Conservation (phyloP, 2,329 filamentous ascomycete species). For the Fusarium sp. region DNA sequence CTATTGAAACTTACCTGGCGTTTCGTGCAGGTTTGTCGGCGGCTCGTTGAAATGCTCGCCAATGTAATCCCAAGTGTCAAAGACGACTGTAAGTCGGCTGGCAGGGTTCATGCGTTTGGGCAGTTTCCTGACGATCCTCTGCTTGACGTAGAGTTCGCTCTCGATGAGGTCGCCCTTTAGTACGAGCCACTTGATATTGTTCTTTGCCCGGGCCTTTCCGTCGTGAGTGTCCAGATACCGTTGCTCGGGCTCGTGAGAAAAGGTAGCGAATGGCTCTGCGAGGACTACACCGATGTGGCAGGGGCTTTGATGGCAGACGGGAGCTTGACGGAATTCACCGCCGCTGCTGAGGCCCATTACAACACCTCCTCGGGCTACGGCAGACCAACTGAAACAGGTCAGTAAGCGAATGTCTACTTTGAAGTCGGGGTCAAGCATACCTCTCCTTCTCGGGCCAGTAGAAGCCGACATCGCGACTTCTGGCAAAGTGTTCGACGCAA, state of each 20-base stretch:
- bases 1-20: neutral
- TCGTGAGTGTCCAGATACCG: slow-evolving; percentile 8
- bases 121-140: slow-evolving; percentile 1
- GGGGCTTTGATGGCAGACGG: slow-evolving; percentile 1
- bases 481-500: slow-evolving; percentile 3
- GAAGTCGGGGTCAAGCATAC: neutral
- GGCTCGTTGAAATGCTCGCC: neutral
- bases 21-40: neutral
- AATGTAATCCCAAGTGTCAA: neutral
- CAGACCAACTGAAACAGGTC: slow-evolving; percentile 9
- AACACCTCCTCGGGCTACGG: slow-evolving; percentile 25
- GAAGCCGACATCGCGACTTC: neutral
- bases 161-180: slow-evolving; percentile 19
- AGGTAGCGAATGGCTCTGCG: slow-evolving; percentile 2
- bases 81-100: slow-evolving; percentile 6
- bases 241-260: slow-evolving; percentile 5
- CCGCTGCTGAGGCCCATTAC: slow-evolving; percentile 20
- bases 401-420: neutral
- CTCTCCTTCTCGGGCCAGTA: slow-evolving; percentile 5
- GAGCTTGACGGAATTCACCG: neutral
- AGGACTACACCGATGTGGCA: slow-evolving; percentile 3
- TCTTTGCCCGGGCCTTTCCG: neutral
- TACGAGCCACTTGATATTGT: slow-evolving; percentile 30
- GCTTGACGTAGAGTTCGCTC: slow-evolving; percentile 2
- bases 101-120: neutral